Evolutionary conservation across 805 yeast species (phyloP), one percentile per base, ranked within the genome.

Genomic region (Nakazawaea populi): DNA sequence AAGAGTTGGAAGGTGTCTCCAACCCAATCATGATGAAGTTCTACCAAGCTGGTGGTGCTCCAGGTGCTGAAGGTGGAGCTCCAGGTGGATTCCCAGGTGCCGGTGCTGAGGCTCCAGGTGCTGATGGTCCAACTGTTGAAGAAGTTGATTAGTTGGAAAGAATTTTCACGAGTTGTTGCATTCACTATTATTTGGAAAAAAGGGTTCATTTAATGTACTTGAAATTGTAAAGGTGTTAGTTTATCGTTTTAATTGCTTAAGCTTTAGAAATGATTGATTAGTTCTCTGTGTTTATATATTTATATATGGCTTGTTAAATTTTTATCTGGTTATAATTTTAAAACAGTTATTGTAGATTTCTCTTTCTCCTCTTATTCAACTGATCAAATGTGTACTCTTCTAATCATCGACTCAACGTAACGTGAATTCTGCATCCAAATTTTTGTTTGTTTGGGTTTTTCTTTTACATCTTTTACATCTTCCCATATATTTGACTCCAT

Each of bases 21-120:
- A 91, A 91, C 82, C 97, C 97, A 72, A 89, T 91, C 75, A 86
- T 91, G 89, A 82, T 89, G 71, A 89, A 91, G 82, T 89, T 94
- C 81, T 92, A 92, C 85, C 94, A 88, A 73, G 90, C 85, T 60
- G 96, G 90, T 71, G 96, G 89, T 71, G 86, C 85, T 62, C 90
- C 89, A 65, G 89, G 80, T 63, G 73, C 73, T 54, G 87, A 79
- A 55, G 83, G 83, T 64, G 85, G 75, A 52, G 80, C 73, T 56
- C 77, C 76, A 60, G 79, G 78, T 63, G 75, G 79, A 55, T 67
- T 68, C 72, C 77, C 73, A 60, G 86, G 84, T 64, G 82, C 76
- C 70, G 83, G 82, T 65, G 82, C 81, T 60, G 84, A 79, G 57
- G 79, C 78, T 64, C 80, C 84, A 61, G 60, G 60, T 47, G 71